Evolutionary conservation across 2,329 filamentous ascomycete genomes (phyloP).

Genomic region (Plectosphaerella sp.): DNA sequence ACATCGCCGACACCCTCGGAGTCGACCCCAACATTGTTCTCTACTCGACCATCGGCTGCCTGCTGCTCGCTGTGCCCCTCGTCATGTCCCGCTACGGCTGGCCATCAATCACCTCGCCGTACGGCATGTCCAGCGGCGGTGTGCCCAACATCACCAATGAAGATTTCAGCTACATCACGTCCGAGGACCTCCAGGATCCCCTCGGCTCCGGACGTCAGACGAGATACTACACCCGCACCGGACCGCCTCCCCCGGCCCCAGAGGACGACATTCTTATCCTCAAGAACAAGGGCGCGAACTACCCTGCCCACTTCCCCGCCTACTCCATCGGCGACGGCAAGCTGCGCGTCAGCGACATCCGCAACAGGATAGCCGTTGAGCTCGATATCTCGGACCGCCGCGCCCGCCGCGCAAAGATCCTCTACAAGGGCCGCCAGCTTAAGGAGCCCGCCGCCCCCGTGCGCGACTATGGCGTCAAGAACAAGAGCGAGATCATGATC

Average conservation of each 20-base stretch:
- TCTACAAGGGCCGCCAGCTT: slow-evolving; percentile 69
- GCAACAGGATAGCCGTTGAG: slow-evolving; percentile 62
- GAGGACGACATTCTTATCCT: slow-evolving; percentile 70
- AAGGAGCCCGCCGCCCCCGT: slow-evolving; percentile 58
- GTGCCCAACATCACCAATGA: slow-evolving; percentile 65
- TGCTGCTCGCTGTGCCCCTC: slow-evolving; percentile 43
- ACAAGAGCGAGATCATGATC: slow-evolving; percentile 54
- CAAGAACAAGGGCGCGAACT: slow-evolving; percentile 62
- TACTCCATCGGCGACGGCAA: slow-evolving; percentile 73
- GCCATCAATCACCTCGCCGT: slow-evolving; percentile 44
- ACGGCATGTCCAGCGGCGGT: slow-evolving; percentile 39
- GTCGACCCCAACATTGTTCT: slow-evolving; percentile 41
- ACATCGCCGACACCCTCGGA: slow-evolving; percentile 46
- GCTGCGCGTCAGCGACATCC: slow-evolving; percentile 61
- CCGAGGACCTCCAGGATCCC: slow-evolving; percentile 58
- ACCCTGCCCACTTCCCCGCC: slow-evolving; percentile 68
- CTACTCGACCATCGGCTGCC: slow-evolving; percentile 45
- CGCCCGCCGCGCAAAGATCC: slow-evolving; percentile 55
- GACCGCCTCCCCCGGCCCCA: slow-evolving; percentile 26
- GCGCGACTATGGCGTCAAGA: slow-evolving; percentile 58
- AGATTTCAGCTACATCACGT: slow-evolving; percentile 81
- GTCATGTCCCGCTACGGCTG: slow-evolving; percentile 54
- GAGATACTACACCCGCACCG: slow-evolving; percentile 36
- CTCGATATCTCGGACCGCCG: slow-evolving; percentile 55
- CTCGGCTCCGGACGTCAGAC: slow-evolving; percentile 24